Evolutionary conservation across 192 early-diverging fungal species (phyloP).

Genomic region (Mortierella hygrophila): DNA sequence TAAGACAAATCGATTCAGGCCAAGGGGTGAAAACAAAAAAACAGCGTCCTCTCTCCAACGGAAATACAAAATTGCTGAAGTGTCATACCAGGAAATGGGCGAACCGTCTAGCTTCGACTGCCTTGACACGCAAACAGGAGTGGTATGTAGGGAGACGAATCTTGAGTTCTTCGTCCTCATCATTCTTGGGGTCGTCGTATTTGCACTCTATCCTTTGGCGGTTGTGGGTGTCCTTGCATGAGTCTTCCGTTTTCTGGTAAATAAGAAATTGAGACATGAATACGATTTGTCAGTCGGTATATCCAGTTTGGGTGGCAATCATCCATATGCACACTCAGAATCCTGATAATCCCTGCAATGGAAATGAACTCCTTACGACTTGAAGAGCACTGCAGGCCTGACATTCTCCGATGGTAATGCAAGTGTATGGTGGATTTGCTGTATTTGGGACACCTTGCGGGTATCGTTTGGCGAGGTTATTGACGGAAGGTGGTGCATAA

Average conservation of each 20-base stretch:
- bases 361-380: constrained; percentile 17
- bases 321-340: background rate
- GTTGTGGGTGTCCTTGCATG: constrained; percentile 46
- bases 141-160: constrained; percentile 28
- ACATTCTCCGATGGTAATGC: constrained; percentile 36
- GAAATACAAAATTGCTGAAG: background rate
- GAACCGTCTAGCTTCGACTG: constrained; percentile 41
- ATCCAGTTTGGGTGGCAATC: background rate
- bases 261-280: no score
- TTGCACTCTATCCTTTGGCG: constrained; percentile 44
- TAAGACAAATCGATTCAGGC: background rate
- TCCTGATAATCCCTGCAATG: background rate
- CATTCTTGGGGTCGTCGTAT: constrained; percentile 46
- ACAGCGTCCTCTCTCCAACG: background rate
- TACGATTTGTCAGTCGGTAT: background rate
- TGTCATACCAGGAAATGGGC: constrained; percentile 43
- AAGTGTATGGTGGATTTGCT: constrained; percentile 21
- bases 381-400: constrained; percentile 30
- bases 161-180: constrained; percentile 55
- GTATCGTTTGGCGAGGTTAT: constrained; percentile 10
- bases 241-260: constrained; percentile 28
- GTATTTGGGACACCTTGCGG: background rate
- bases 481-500: background rate
- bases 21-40: background rate
- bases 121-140: constrained; percentile 43